Conservation (phyloP, 164 flowering plant genomes). For the Malania oleifera region DNA sequence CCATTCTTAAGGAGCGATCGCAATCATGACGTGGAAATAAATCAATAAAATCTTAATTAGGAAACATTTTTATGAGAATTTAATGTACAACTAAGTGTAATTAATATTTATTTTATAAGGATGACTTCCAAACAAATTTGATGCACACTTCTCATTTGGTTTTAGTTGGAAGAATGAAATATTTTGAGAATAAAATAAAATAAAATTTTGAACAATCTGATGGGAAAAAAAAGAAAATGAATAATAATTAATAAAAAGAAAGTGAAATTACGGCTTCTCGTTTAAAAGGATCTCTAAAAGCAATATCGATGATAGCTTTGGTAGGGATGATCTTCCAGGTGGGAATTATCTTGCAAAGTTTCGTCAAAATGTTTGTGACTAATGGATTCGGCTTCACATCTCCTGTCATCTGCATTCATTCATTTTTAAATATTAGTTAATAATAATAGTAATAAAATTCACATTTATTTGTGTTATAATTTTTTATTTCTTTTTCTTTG, state of each 20-base stretch:
- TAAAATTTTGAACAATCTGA: too few species aligned
- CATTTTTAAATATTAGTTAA: too few species aligned
- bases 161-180: background rate
- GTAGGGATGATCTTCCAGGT: constrained; percentile 82
- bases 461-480: too few species aligned
- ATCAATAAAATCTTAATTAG: too few species aligned
- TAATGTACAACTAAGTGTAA: too few species aligned
- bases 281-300: constrained; percentile 53
- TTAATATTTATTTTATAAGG: too few species aligned
- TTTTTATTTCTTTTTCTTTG: background rate
- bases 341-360: constrained; percentile 54
- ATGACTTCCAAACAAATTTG: too few species aligned
- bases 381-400: constrained; percentile 53
- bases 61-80: too few species aligned
- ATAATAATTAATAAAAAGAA: background rate
- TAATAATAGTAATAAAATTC: too few species aligned
- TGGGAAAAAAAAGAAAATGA: background rate
- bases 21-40: too few species aligned
- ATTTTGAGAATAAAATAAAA: background rate
- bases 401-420: constrained; percentile 87
- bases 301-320: constrained; percentile 59
- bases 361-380: constrained; percentile 36
- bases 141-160: too few species aligned
- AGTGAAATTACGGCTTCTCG: constrained; percentile 48
- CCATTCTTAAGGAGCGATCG: too few species aligned